phyloP scores from a whole-genome alignment of 345 rosid species.

The Brassica juncea region DNA sequence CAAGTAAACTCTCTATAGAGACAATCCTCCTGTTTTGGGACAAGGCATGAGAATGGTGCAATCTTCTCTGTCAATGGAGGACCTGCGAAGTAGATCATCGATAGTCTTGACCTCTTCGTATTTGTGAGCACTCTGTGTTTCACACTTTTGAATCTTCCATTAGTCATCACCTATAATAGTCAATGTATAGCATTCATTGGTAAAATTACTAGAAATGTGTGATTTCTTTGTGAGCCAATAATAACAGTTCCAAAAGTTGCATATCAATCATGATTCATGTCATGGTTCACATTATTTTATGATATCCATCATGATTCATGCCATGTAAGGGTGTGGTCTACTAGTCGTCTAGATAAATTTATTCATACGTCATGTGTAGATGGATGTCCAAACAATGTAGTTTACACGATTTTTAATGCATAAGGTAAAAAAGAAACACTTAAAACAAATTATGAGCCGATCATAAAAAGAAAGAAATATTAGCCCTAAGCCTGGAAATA shows the following conservation, averaged over 20 bases:
- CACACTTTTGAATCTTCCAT: slow-evolving; percentile 80
- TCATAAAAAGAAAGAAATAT: background rate
- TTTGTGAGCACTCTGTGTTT: slow-evolving; percentile 75
- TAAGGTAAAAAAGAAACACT: background rate
- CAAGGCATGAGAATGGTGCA: slow-evolving; percentile 52
- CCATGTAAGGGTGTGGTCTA: background rate
- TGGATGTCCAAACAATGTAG: no score
- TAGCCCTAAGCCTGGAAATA: background rate
- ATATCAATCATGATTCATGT: background rate
- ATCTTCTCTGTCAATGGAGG: slow-evolving; percentile 67
- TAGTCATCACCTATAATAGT: slow-evolving; percentile 68
- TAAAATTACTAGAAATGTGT: background rate
- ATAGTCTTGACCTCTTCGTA: slow-evolving; percentile 56
- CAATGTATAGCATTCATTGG: background rate
- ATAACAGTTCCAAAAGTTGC: background rate
- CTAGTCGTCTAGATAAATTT: no score
- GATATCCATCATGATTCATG: background rate
- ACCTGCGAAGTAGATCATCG: slow-evolving; percentile 92
- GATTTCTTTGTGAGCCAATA: background rate
- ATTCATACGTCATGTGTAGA: no score
- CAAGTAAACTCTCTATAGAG: slow-evolving; percentile 79
- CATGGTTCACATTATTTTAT: no score
- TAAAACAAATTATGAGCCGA: background rate
- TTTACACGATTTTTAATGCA: background rate
- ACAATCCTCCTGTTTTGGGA: slow-evolving; percentile 56